Conservation (phyloP, 176 grass and related monocot species). For the Pontederia crassipes region DNA sequence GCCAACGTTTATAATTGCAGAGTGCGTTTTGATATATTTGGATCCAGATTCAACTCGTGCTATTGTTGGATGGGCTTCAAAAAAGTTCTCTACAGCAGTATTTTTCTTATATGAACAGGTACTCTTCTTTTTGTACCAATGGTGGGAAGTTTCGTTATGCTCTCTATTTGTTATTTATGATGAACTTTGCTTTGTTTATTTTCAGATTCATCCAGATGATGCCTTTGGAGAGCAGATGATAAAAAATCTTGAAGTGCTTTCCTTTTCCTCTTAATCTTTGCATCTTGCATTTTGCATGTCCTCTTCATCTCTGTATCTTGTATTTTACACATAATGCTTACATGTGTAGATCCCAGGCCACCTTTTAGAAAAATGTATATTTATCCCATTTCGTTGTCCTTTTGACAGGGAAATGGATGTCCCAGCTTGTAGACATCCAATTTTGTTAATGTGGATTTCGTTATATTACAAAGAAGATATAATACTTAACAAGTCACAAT, state of each 20-base stretch:
- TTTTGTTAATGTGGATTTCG: too few species aligned
- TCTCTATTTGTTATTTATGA: conserved; percentile 13
- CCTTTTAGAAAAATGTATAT: too few species aligned
- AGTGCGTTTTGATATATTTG: conserved; percentile 96
- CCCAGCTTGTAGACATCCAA: too few species aligned
- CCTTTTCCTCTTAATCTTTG: neutral
- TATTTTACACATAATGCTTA: neutral
- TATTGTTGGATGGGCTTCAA: conserved; percentile 78
- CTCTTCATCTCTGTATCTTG: neutral
- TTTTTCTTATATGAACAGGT: conserved; percentile 97
- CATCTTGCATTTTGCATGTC: neutral
- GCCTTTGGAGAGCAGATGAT: conserved; percentile 99
- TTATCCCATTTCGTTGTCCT: too few species aligned
- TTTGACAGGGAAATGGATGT: too few species aligned
- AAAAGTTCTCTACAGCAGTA: conserved; percentile 61
- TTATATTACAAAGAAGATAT: too few species aligned
- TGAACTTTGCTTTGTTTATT: conserved; percentile 13
- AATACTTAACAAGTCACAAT: too few species aligned
- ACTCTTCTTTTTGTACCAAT: conserved; percentile 13
- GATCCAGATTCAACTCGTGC: conserved; percentile 56
- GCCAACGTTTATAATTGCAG: conserved; percentile 99
- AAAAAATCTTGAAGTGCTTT: conserved; percentile 78
- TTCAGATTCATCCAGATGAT: conserved; percentile 93
- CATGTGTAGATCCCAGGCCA: too few species aligned
- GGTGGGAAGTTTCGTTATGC: conserved; percentile 8